Evolutionary conservation across 768 basidiomycete species (phyloP), one percentile per base, ranked within the genome.

Genomic region (Leucocoprinus sp.): DNA sequence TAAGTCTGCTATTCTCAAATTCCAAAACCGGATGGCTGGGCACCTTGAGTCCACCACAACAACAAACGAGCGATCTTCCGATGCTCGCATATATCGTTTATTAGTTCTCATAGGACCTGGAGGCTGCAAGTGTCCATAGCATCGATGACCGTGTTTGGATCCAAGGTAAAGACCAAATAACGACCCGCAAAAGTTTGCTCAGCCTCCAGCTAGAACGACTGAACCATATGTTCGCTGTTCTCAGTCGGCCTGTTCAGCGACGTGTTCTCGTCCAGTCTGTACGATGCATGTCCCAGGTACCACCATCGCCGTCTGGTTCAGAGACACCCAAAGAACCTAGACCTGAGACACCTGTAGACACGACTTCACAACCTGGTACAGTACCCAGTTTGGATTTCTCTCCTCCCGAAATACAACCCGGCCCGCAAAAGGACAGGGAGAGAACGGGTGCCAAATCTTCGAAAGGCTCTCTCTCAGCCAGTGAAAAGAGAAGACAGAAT

Each of bases 381-480:
- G 50, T 75, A 4, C 75, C 77, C 4, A 78, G 72, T 43, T 68
- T 86, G 15, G 84, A 87, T 60, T 82, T 86, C 53, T 71, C 78
- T 14, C 80, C 82, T 0, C 65, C 69, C 12, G 73, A 74, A 38
- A 65, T 66, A 12, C 61, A 68, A 37, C 60, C 64, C 35, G 60
- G 64, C 44, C 58, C 60, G 26, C 70, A 33, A n/a, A 43, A 35
- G 18, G 39, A 75, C 9, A 31, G 31, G 24, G 39, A 41, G 49
- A 69, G 80, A 42, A 90, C 87, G 0, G 87, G 88, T 11, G 88
- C 88, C 41, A 72, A 67, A 59, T 89, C 86, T 2, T 82, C 85
- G 12, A 86, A 82, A 54, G 82, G 84, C 41, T 78, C 81, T 11
- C 71, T 91, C 43, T 85, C 85, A 14, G 80, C 81, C 41, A 84